Evolutionary conservation across 139 green algal species (phyloP).

Genomic region (Closterium sp.): DNA sequence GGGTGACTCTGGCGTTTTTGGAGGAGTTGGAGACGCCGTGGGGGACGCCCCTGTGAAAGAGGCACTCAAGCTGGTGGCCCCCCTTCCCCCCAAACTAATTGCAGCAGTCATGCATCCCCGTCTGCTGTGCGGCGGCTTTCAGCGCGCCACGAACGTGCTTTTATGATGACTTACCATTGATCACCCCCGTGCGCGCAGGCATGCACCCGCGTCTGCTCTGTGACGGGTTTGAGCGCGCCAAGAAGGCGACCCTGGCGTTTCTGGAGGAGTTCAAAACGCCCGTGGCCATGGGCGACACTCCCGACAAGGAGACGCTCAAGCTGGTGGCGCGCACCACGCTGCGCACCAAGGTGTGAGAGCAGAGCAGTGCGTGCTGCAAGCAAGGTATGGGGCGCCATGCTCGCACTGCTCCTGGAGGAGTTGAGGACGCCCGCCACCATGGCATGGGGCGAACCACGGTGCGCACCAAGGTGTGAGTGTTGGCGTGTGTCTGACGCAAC

Average conservation of each 20-base stretch:
- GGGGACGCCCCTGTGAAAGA: too few relatives aligned
- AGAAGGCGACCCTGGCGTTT: conserved; percentile 82
- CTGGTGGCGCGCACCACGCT: conserved; percentile 90
- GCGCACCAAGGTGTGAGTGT: too few relatives aligned
- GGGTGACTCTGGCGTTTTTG: too few relatives aligned
- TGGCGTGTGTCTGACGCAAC: too few relatives aligned
- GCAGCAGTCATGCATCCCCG: conserved; percentile 81
- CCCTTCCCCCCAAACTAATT: too few relatives aligned
- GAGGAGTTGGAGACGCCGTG: too few relatives aligned
- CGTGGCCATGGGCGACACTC: conserved; percentile 39
- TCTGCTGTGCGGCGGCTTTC: conserved; percentile 90
- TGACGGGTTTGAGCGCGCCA: conserved; percentile 91
- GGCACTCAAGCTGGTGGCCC: too few relatives aligned
- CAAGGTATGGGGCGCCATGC: too few relatives aligned
- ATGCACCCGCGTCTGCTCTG: conserved; percentile 91
- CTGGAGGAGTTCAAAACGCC: conserved; percentile 83
- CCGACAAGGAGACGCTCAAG: conserved; percentile 77
- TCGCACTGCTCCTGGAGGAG: too few relatives aligned
- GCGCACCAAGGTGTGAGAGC: conserved; percentile 75
- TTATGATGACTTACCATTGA: too few relatives aligned
- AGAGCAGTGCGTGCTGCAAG: neutral
- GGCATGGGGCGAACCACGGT: too few relatives aligned
- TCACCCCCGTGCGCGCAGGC: conserved; percentile 42
- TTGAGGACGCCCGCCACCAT: too few relatives aligned
- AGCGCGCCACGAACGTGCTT: conserved; percentile 84